Evolutionary conservation across 2,329 filamentous ascomycete species (phyloP).

Genomic region (Arachnomyces sp.): DNA sequence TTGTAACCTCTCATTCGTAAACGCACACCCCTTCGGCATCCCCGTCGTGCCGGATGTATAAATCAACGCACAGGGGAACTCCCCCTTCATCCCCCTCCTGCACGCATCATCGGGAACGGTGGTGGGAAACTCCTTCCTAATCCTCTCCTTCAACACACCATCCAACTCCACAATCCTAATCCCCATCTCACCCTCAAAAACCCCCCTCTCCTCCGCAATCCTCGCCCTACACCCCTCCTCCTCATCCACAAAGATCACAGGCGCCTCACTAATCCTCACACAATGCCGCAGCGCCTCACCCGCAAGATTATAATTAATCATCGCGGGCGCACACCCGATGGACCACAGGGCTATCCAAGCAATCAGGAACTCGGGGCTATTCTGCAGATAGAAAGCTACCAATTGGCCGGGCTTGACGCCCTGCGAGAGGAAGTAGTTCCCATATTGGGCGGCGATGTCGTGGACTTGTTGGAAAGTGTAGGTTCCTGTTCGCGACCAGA

Average conservation of each 20-base stretch:
- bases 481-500: constrained; percentile 58
- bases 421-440: constrained; percentile 51
- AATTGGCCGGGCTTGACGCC: constrained; percentile 53
- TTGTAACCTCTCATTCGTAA: constrained; percentile 46
- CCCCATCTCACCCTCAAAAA: constrained; percentile 48
- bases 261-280: constrained; percentile 49
- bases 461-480: constrained; percentile 53
- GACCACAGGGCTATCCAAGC: constrained; percentile 57
- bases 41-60: constrained; percentile 74
- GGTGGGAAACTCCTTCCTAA: constrained; percentile 39
- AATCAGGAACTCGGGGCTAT: constrained; percentile 59
- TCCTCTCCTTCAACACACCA: constrained; percentile 38
- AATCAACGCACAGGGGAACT: constrained; percentile 55
- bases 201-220: constrained; percentile 44
- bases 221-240: constrained; percentile 46
- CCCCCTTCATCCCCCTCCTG: constrained; percentile 43
- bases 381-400: constrained; percentile 59
- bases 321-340: constrained; percentile 59
- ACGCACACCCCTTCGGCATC: constrained; percentile 61
- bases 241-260: constrained; percentile 52
- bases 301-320: constrained; percentile 62
- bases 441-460: constrained; percentile 52
- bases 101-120: constrained; percentile 49
- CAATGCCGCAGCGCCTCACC: constrained; percentile 59
- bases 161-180: constrained; percentile 51